phyloP scores from a whole-genome alignment of 441 rosid species.

The Gossypium davidsonii region DNA sequence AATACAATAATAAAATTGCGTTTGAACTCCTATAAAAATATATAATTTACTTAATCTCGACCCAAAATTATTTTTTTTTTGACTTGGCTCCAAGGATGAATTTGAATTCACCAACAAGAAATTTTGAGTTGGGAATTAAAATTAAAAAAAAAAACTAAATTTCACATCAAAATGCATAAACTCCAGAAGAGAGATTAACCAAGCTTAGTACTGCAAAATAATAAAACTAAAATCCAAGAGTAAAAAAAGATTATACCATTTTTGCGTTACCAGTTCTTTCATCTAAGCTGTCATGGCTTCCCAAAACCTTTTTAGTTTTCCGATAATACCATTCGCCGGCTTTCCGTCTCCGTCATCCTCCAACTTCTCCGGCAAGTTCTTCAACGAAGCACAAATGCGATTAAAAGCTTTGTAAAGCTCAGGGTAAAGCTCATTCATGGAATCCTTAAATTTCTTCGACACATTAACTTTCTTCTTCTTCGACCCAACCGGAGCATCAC shows the following conservation, averaged over 20 bases:
- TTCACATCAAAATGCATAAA: neutral
- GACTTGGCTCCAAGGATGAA: no score
- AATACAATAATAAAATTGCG: no score
- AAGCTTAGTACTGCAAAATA: neutral
- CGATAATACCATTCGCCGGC: neutral
- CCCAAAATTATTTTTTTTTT: no score
- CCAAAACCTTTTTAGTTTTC: neutral
- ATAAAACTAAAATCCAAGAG: neutral
- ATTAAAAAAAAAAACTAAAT: neutral
- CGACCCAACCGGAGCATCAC: neutral
- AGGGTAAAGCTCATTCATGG: neutral
- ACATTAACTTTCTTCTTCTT: neutral
- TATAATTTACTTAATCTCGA: no score
- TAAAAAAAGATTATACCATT: neutral
- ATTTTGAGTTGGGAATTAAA: no score
- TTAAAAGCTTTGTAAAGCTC: neutral
- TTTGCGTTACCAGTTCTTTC: neutral
- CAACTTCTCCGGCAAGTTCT: neutral
- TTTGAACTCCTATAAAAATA: no score
- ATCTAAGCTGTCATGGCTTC: neutral
- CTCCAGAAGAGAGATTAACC: neutral
- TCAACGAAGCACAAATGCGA: neutral
- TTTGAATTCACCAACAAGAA: no score
- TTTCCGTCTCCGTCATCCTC: neutral
- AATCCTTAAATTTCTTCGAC: neutral